Percentiles rank a stretch among this genome's conserved stretches.
phyloP scores from a whole-genome alignment of 169 alveolate species.

The Cryptosporidium ryanae region DNA sequence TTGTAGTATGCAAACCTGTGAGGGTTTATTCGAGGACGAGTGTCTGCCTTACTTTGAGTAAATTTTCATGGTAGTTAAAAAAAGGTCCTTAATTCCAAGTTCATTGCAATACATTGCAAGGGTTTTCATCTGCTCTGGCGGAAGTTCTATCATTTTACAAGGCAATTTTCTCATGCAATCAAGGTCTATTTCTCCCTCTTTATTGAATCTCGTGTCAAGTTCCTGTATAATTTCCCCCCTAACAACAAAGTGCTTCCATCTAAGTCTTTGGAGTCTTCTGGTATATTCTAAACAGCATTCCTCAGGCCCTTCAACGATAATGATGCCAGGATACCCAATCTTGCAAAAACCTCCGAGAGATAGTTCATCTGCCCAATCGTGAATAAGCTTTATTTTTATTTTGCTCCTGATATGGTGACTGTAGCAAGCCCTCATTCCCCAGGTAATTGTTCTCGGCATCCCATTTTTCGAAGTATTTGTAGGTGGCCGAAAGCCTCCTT shows the following conservation, averaged over 20 bases:
- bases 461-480: neutral
- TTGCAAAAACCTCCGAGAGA: conserved; percentile 81
- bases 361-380: conserved; percentile 81
- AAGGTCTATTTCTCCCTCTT: neutral
- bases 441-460: conserved; percentile 7
- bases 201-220: conserved; percentile 36
- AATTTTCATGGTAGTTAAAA: conserved; percentile 81
- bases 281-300: conserved; percentile 79
- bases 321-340: conserved; percentile 82
- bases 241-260: conserved; percentile 81
- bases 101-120: conserved; percentile 78
- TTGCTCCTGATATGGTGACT: conserved; percentile 79
- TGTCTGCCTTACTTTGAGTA: conserved; percentile 30
- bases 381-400: conserved; percentile 76
- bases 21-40: no score
- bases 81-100: conserved; percentile 78
- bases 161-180: conserved; percentile 76
- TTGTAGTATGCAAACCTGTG: no score
- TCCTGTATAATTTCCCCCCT: conserved; percentile 78
- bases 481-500: neutral
- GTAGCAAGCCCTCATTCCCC: conserved; percentile 77
- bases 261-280: conserved; percentile 79
- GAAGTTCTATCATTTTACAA: conserved; percentile 76
- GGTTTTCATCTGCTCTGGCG: conserved; percentile 77
- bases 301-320: conserved; percentile 80